Evolutionary conservation across 2,329 filamentous ascomycete genomes (phyloP).

Genomic region (Phoma sp.): DNA sequence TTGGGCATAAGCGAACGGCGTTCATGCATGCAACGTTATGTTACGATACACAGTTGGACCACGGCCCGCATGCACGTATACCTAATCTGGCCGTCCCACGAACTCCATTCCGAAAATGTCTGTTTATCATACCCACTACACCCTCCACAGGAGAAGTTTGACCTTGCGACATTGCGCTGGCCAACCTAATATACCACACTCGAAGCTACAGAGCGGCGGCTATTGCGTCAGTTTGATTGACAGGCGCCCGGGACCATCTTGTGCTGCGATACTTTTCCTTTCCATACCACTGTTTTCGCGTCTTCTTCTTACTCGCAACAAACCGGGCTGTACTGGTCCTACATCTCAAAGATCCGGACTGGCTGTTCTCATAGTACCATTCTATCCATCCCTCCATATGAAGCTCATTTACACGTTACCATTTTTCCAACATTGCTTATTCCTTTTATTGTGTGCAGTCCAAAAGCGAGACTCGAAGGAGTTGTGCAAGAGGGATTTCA

Average conservation of each 20-base stretch:
- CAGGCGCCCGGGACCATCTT: slow-evolving; percentile 42
- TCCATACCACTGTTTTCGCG: slow-evolving; percentile 42
- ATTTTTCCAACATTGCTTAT: slow-evolving; percentile 14
- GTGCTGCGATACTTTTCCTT: slow-evolving; percentile 31
- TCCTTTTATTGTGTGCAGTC: slow-evolving; percentile 21
- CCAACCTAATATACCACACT: slow-evolving; percentile 43
- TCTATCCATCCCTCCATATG: slow-evolving; percentile 23
- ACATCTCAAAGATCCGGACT: slow-evolving; percentile 24
- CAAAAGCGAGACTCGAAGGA: slow-evolving; percentile 11
- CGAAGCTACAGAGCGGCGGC: slow-evolving; percentile 32
- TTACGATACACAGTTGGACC: slow-evolving; percentile 40
- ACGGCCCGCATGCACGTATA: slow-evolving; percentile 35
- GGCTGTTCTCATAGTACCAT: slow-evolving; percentile 35
- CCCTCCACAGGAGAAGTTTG: slow-evolving; percentile 28
- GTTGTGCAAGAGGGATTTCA: slow-evolving; percentile 21
- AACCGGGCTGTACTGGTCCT: slow-evolving; percentile 24
- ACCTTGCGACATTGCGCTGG: slow-evolving; percentile 29
- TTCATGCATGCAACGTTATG: slow-evolving; percentile 34
- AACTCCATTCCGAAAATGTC: slow-evolving; percentile 22
- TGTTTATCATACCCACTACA: slow-evolving; percentile 40
- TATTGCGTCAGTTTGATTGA: slow-evolving; percentile 34
- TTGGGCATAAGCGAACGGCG: slow-evolving; percentile 53
- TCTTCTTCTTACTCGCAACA: slow-evolving; percentile 29
- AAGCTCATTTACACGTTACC: slow-evolving; percentile 16
- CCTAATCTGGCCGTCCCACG: slow-evolving; percentile 28